Evolutionary conservation across 768 basidiomycete species (phyloP).

Genomic region (Kwoniella dejecticola): DNA sequence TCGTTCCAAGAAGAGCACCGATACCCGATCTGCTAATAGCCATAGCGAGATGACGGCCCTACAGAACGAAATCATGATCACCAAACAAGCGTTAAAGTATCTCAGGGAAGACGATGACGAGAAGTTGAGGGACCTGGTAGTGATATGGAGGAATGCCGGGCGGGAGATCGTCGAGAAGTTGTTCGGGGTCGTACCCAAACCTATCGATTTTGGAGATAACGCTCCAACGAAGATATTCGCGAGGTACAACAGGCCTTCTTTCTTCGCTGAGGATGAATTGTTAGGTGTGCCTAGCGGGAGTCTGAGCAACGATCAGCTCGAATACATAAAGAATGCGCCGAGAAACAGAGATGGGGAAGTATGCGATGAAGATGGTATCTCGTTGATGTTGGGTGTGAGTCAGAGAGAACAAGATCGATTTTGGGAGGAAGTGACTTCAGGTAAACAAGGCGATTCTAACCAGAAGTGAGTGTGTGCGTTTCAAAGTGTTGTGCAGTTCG

Average conservation of each 20-base stretch:
- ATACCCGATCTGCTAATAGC: too few relatives aligned
- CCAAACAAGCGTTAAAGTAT: slow-evolving; percentile 41
- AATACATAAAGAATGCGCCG: slow-evolving; percentile 16
- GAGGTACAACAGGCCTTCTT: too few relatives aligned
- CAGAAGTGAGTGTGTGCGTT: background rate
- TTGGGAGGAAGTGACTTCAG: background rate
- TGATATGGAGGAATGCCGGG: slow-evolving; percentile 46
- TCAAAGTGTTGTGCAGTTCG: too few relatives aligned
- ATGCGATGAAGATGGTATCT: slow-evolving; percentile 41
- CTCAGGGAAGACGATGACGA: slow-evolving; percentile 39
- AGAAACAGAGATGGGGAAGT: slow-evolving; percentile 37
- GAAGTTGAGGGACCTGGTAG: slow-evolving; percentile 28
- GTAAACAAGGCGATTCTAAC: background rate
- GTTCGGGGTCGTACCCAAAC: slow-evolving; percentile 30
- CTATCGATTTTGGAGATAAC: background rate
- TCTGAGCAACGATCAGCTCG: slow-evolving; percentile 22
- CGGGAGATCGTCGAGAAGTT: slow-evolving; percentile 46
- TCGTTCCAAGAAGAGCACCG: background rate
- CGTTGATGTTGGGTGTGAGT: slow-evolving; percentile 20
- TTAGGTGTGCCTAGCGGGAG: too few relatives aligned
- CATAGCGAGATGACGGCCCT: slow-evolving; percentile 22
- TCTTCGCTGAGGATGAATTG: slow-evolving; percentile 1
- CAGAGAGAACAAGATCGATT: slow-evolving; percentile 7
- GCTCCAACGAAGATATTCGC: background rate
- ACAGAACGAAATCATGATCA: slow-evolving; percentile 29